Percentiles rank a stretch among this genome's conserved stretches.
Evolutionary conservation across 1,139 yeast species (phyloP).

Genomic region (Zygoascus sp.): DNA sequence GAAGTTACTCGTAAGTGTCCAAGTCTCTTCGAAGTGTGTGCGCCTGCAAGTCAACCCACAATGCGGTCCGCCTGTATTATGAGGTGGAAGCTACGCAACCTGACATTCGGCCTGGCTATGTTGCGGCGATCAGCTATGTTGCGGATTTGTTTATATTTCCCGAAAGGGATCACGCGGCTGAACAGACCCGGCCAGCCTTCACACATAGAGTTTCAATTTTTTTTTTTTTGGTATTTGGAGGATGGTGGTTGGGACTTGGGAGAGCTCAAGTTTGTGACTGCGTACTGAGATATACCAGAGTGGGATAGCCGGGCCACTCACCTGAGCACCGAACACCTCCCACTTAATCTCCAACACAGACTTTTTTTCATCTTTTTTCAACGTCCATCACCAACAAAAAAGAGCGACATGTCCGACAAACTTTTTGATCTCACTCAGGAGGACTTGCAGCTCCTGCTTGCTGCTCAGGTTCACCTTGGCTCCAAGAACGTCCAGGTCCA

Average conservation of each 20-base stretch:
- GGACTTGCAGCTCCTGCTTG: conserved; percentile 99
- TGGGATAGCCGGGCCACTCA: background rate
- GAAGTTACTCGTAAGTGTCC: background rate
- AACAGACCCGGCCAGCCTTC: background rate
- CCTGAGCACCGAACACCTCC: background rate
- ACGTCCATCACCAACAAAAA: conserved; percentile 5
- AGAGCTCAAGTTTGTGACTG: background rate
- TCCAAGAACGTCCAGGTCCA: conserved; percentile 99
- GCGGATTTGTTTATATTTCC: background rate
- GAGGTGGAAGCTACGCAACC: too few species aligned
- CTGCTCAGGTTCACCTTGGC: conserved; percentile 99
- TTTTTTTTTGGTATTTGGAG: background rate
- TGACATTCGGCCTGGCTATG: too few species aligned
- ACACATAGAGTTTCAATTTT: background rate
- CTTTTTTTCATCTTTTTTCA: conserved; percentile 6
- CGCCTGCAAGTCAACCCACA: background rate
- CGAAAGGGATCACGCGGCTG: background rate
- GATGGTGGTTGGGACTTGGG: background rate
- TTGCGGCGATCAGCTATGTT: background rate
- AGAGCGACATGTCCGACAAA: conserved; percentile 60
- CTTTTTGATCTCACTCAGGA: conserved; percentile 86
- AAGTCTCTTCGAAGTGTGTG: background rate
- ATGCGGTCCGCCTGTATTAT: too few species aligned
- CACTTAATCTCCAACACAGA: conserved; percentile 8
- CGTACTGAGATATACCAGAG: background rate